These are phyloP conservation scores for Russula sp. DNA, from an alignment of 768 basidiomycete species.

Conservation along the genomic window DNA sequence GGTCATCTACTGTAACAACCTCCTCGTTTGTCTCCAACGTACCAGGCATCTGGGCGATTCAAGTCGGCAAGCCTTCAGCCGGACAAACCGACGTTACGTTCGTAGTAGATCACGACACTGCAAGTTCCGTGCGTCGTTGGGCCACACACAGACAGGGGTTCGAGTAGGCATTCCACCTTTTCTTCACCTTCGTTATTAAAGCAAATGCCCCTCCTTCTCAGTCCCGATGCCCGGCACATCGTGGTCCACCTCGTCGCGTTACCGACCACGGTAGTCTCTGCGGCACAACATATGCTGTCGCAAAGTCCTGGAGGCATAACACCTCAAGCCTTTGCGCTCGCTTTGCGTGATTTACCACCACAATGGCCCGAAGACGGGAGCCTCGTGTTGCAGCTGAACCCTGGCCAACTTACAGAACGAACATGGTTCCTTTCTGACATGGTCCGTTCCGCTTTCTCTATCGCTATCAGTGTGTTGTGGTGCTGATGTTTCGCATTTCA, in stretches of 20 bases:
- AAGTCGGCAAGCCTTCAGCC: conserved; percentile 22
- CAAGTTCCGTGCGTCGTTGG: conserved; percentile 22
- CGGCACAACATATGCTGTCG: conserved; percentile 11
- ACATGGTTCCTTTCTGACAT: conserved; percentile 24
- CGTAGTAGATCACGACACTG: conserved; percentile 22
- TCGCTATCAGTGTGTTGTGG: background rate
- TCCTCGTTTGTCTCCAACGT: background rate
- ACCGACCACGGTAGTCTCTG: conserved; percentile 16
- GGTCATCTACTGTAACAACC: conserved; percentile 2
- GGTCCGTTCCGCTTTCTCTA: conserved; percentile 13
- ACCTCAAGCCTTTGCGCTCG: conserved; percentile 22
- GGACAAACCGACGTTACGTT: conserved; percentile 16
- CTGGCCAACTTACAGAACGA: conserved; percentile 16
- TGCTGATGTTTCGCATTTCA: conserved; percentile 4
- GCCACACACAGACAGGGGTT: conserved; percentile 15
- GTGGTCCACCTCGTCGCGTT: conserved; percentile 25
- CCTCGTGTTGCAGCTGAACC: conserved; percentile 22
- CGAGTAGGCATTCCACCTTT: conserved; percentile 14
- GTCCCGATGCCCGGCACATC: conserved; percentile 19
- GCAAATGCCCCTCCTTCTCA: background rate
- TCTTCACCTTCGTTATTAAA: background rate
- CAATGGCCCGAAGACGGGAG: conserved; percentile 26
- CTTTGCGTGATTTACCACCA: conserved; percentile 15
- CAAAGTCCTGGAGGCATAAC: conserved; percentile 9
- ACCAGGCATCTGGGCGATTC: conserved; percentile 26